Base-by-base conservation (phyloP, 2,329 filamentous ascomycete species). In the Claviceps digitariae region DNA sequence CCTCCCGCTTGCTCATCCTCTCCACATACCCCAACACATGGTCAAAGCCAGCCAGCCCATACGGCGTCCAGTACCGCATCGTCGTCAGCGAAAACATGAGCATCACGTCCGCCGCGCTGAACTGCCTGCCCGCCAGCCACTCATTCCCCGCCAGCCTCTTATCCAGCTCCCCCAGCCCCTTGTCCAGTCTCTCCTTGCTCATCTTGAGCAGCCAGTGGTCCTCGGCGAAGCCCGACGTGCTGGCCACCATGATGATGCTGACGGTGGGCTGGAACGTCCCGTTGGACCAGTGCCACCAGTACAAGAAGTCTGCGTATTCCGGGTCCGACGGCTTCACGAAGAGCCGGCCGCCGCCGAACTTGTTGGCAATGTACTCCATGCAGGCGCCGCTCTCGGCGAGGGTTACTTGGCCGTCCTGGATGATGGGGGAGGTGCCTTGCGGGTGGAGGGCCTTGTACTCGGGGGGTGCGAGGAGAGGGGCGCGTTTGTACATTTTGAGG, bases 91-190 rank as follows among this genome's bases (percentile, higher is more conserved):
- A 69, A 60, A 77, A 84, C 0, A 82, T 72, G 4, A 67, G 69
- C 80, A 86, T 84, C 41, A 84, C 69, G 64, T 87, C 84, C 1
- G 83, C 83, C 1, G 72, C 79, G 0, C 79, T 84, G 54, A 87
- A 79, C 50, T 81, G 71, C 0, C 74, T 67, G 2, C 83, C 84
- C 0, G 78, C 81, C 23, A 87, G 66, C 71, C 75, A 87, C 8
- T 68, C 62, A 38, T 70, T 74, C 1, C 65, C 56, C 3, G 57
- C 58, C 2, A 86, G 62, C 12, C 76, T 67, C 2, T 72, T 64
- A 41, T 86, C 72, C 27, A 84, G 55, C 2, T 66, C 62, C 25
- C 82, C 71, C 20, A 84, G 56, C 1, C 68, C 63, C n/a, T 57
- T 62, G 3, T 63, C 53, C 2, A 76, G 59, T 13, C 68, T 69